Base-by-base conservation (phyloP, 345 rosid species). In the Barbarea vulgaris region DNA sequence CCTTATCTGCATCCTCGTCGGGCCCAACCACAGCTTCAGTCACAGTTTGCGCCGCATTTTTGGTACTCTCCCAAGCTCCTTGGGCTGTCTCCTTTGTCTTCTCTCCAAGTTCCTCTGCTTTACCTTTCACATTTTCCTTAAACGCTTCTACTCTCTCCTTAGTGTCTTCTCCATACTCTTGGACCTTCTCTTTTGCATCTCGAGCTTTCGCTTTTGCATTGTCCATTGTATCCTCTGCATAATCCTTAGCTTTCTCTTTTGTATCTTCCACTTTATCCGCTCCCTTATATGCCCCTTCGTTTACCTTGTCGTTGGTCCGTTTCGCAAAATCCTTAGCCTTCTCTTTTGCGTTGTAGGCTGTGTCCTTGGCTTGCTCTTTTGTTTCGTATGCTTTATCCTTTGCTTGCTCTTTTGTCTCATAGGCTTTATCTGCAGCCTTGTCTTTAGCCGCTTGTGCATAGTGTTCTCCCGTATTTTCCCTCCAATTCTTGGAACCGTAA, bases 51-150 rank as follows among this genome's bases (percentile, higher is more conserved):
- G 81, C 78, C 31, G 67, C 69, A 7, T 53, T 30, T 52, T 79
- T 79, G 0, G 81, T 73, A 17, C 33, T 54, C 67, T 79, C 78
- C 81, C 81, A 79, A 67, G 81, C 78, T 67, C 64, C 81, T 67
- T 78, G 73, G 19, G 67, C 78, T 5, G 78, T 73, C 52, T 73
- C 81, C 59, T 78, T 78, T 0, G 81, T 72, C 63, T 78, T 72
- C 73, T 72, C 81, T 39, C 77, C 81, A 31, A 78, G 57, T 10
- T 78, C 74, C 36, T 67, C 78, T 24, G 78, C 78, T 47, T 59
- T 78, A 42, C 34, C 78, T 17, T 73, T 78, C 48, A 78, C 78
- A 3, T 52, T 73, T 59, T 78, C 81, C 58, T 78, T 78, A 50
- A 67, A 3, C 14, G 58, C 77, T 60, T 65, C 51, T 66, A 69